Conservation (phyloP, 2,329 filamentous ascomycete genomes). For the Fusarium palustre region DNA sequence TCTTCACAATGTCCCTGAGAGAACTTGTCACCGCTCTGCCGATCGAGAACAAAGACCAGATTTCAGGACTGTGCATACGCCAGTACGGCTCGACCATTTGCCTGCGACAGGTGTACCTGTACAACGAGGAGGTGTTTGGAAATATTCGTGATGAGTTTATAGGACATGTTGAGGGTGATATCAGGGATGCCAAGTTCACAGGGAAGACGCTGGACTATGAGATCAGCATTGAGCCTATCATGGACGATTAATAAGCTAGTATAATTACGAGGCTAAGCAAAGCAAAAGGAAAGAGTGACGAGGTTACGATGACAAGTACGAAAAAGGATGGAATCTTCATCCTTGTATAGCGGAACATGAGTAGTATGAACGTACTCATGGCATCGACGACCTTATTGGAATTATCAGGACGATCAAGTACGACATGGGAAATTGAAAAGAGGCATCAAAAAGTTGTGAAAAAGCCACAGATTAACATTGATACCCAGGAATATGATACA, state of each 20-base stretch:
- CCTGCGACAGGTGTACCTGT: conserved; percentile 24
- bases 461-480: neutral
- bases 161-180: conserved; percentile 12
- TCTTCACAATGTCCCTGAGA: conserved; percentile 15
- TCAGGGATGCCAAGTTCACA: neutral
- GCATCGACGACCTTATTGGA: neutral
- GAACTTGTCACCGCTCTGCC: conserved; percentile 17
- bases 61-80: conserved; percentile 14
- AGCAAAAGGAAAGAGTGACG: neutral
- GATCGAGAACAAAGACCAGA: conserved; percentile 21
- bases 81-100: conserved; percentile 1
- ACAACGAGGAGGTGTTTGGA: conserved; percentile 21
- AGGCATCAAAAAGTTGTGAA: neutral
- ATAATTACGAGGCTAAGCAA: neutral
- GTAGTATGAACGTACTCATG: neutral
- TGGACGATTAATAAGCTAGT: neutral
- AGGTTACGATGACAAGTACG: neutral
- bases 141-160: conserved; percentile 18
- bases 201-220: conserved; percentile 28
- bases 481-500: too few species aligned
- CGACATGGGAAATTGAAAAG: neutral
- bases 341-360: neutral
- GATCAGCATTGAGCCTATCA: conserved; percentile 22
- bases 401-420: neutral
- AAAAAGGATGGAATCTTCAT: neutral